Evolutionary conservation across 2,329 filamentous ascomycete genomes (phyloP), one percentile per base, ranked within the genome.

Genomic region (Pestalotiopsis sp.): DNA sequence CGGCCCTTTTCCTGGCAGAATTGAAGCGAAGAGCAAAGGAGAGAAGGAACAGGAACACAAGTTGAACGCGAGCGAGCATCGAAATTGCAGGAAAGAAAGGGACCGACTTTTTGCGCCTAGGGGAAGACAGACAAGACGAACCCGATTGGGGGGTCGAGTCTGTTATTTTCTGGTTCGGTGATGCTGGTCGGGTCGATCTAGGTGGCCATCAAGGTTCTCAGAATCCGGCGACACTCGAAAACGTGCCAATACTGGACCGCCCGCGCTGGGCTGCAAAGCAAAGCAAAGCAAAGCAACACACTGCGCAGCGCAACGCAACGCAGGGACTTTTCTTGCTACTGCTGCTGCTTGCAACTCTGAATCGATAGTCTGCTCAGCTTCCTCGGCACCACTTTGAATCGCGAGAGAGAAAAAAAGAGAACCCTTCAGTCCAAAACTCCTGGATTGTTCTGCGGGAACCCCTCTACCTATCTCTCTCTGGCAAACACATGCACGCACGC

Each of bases 191-290:
- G 14, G 65, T 45, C 25, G 25, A 36, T 36, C 31, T 9, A 57
- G 57, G 65, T 67, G 65, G 65, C 65, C 65, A 67, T 67, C 65
- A 67, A 67, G 65, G 65, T 67, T 39, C 65, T 67, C 65, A 67
- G 23, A 36, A 36, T 36, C 31, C 31, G 31, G 31, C 31, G 31
- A 36, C 31, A 36, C 31, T 64, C 45, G 61, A 64, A 64, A 64
- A 57, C 45, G 45, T 66, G 63, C 63, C 63, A 49, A 27, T 52
- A 23, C 41, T 45, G 31, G 31, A 36, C 31, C 31, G 31, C 17
- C 57, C 25, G 25, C 57, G 17, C 25, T 14, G n/a, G n/a, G n/a
- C 25, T n/a, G 17, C 57, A 20, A 36, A 36, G 27, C 27, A 31
- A 31, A 31, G 25, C 25, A 27, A 27, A 27, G 31, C 31, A 36